A percentile compares a stretch with the other conserved stretches of the same genome.
Conservation (phyloP, 73 alveolate species). For the Stentor coeruleus region DNA sequence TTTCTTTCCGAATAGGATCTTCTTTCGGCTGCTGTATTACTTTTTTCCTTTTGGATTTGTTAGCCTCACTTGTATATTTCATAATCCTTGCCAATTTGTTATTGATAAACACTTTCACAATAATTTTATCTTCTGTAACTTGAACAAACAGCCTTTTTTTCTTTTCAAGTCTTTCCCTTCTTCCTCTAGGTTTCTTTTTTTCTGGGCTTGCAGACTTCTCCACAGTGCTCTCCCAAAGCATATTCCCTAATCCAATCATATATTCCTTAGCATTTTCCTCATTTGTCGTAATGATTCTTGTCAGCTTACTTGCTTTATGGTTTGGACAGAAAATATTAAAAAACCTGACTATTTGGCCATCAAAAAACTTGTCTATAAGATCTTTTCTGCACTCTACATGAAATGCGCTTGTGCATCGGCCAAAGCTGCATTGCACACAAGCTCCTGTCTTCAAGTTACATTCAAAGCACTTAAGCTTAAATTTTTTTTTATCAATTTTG, state of each 20-base stretch:
- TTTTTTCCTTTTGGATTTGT: no score
- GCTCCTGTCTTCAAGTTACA: background rate
- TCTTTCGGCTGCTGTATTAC: no score
- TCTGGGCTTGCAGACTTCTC: background rate
- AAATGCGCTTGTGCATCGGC: background rate
- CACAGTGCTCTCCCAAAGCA: background rate
- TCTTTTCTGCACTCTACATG: background rate
- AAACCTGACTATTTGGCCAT: background rate
- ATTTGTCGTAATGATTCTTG: background rate
- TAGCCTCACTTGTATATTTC: background rate
- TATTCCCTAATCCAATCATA: background rate
- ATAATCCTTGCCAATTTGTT: background rate
- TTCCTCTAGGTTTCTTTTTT: no score
- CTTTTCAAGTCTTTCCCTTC: background rate
- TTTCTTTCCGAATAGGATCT: no score
- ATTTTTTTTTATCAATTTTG: background rate
- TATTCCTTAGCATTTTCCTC: background rate
- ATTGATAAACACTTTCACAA: background rate
- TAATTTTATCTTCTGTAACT: background rate
- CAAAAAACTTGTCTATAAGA: background rate
- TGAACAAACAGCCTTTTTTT: no score
- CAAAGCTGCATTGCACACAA: background rate
- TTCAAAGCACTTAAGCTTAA: background rate
- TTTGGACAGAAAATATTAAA: no score
- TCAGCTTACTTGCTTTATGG: background rate